Evolutionary conservation across 2,329 filamentous ascomycete genomes (phyloP).

Genomic region (Colletotrichum filicis): DNA sequence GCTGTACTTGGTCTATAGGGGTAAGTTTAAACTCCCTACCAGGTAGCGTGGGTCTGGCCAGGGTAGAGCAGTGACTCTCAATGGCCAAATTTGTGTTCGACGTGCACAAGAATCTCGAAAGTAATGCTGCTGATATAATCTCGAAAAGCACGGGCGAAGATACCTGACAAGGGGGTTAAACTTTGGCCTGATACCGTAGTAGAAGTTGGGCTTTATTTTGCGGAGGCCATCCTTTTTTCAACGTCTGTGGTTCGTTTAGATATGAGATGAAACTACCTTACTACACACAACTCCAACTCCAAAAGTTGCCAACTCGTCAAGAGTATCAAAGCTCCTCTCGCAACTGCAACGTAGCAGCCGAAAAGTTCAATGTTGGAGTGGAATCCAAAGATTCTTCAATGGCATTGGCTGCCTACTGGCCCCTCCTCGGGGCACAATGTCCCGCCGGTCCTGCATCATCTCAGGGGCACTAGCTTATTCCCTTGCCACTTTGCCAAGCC

Average conservation of each 20-base stretch:
- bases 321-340: background rate
- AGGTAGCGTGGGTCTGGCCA: no score
- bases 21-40: no score
- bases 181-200: no score
- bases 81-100: no score
- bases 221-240: conserved; percentile 2
- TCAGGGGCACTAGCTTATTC: conserved; percentile 15
- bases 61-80: no score
- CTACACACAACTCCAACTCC: background rate
- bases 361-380: background rate
- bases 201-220: conserved; percentile 11
- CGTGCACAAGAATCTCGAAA: no score
- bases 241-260: background rate
- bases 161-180: no score
- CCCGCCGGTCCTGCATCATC: conserved; percentile 22
- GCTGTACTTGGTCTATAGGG: no score
- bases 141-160: no score
- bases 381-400: background rate
- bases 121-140: no score
- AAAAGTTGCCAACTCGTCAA: background rate
- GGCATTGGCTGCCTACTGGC: conserved; percentile 4
- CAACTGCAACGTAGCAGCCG: background rate
- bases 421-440: conserved; percentile 2
- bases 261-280: background rate
- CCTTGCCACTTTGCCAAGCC: conserved; percentile 29